Conservation (phyloP, 1,139 yeast genomes). For the Debaryomyces fabryi region DNA sequence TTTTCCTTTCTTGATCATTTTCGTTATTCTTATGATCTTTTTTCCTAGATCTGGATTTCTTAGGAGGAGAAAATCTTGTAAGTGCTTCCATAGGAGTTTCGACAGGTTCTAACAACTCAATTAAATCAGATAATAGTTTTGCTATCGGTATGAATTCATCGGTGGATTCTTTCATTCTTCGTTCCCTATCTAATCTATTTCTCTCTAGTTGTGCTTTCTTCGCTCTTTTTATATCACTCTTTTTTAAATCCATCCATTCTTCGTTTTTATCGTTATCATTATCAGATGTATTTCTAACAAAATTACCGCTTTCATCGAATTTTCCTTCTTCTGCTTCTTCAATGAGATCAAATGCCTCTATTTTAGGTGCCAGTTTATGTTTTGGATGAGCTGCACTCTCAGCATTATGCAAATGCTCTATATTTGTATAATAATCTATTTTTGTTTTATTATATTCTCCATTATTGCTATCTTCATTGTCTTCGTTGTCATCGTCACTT, state of each 20-base stretch:
- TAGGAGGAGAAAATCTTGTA: constrained; percentile 42
- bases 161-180: constrained; percentile 10
- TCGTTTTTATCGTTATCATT: constrained; percentile 43
- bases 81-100: constrained; percentile 69
- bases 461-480: constrained; percentile 9
- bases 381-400: not conserved
- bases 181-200: constrained; percentile 16
- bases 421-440: constrained; percentile 19
- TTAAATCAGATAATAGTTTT: constrained; percentile 36
- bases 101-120: constrained; percentile 54
- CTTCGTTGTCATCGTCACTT: constrained; percentile 6
- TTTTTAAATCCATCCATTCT: constrained; percentile 49
- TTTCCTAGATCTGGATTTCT: constrained; percentile 21
- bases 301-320: constrained; percentile 67
- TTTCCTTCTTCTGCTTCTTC: constrained; percentile 62
- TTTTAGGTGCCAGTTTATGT: constrained; percentile 23
- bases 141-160: constrained; percentile 19
- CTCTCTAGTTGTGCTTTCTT: constrained; percentile 39
- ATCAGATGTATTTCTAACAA: constrained; percentile 38
- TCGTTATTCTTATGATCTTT: constrained; percentile 8
- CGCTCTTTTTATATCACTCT: constrained; percentile 52
- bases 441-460: constrained; percentile 11
- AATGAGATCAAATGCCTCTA: constrained; percentile 65
- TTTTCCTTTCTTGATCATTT: constrained; percentile 26
- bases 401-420: constrained; percentile 15